Conservation (phyloP, 305 asterid species). For the Solanum hybrid region DNA sequence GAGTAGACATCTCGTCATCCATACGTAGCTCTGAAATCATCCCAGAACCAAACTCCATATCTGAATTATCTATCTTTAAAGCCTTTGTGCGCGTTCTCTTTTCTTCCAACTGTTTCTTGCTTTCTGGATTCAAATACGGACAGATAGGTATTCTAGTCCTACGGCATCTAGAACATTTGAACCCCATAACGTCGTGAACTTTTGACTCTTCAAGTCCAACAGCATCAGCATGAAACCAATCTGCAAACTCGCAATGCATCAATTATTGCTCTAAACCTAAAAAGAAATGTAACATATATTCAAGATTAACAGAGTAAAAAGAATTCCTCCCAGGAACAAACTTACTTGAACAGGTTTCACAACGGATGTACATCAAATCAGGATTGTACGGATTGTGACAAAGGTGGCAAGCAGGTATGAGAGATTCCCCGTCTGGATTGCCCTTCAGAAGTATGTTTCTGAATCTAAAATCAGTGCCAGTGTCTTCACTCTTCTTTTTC, state of each 20-base stretch:
- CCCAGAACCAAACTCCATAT: slow-evolving; percentile 21
- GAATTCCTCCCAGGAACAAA: not conserved
- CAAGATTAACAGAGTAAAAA: not conserved
- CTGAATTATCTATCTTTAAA: slow-evolving; percentile 25
- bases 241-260: slow-evolving; percentile 39
- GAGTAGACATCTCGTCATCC: slow-evolving; percentile 16
- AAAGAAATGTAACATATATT: slow-evolving; percentile 3
- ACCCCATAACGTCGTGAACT: slow-evolving; percentile 49
- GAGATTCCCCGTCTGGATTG: slow-evolving; percentile 14
- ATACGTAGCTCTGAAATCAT: slow-evolving; percentile 14
- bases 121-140: slow-evolving; percentile 42
- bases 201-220: slow-evolving; percentile 71
- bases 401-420: slow-evolving; percentile 46
- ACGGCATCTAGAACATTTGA: slow-evolving; percentile 88
- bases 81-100: slow-evolving; percentile 23
- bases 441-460: slow-evolving; percentile 60
- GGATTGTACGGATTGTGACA: slow-evolving; percentile 52
- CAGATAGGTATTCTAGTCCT: slow-evolving; percentile 66
- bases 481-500: slow-evolving; percentile 50
- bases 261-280: slow-evolving; percentile 1
- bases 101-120: slow-evolving; percentile 29
- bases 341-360: slow-evolving; percentile 76
- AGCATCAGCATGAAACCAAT: slow-evolving; percentile 93
- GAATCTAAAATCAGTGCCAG: slow-evolving; percentile 52
- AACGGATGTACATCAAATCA: slow-evolving; percentile 63